Base-by-base conservation (phyloP, 208 protist species). In the Leishmania braziliensis region DNA sequence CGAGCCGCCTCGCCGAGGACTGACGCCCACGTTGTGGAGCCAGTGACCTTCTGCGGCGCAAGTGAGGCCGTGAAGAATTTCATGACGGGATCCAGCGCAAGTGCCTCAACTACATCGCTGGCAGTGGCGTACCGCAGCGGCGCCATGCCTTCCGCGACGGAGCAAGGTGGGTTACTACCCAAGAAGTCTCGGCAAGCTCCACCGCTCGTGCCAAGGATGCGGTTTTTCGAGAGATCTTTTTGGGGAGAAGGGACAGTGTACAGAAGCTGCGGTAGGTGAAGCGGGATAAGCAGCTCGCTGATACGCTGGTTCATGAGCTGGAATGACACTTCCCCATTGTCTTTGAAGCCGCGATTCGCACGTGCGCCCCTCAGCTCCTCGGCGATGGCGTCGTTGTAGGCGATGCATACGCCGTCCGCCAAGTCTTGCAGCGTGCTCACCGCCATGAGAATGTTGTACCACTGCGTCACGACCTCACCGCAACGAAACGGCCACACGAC, bases 381-480 rank as follows among this genome's bases (percentile, higher is more conserved):
- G 9, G 80, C 82, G 54, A 94, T 79, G 6, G 87, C 87, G 74
- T 95, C 93, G 72, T 97, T 97, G 81, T 86, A 91, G 46, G 78
- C 77, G 51, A 95, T 74, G 70, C 85, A 92, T 23, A 89, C 91
- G 53, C 85, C 92, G 78, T 98, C 95, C 26, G 89, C 88, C 66
- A 69, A 85, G 23, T 95, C 86, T 2, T 90, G 75, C 39, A 98
- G 83, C 0, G 86, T 80, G 78, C 83, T 89, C 36, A 95, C 79
- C 18, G 89, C 87, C 43, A 98, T 84, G 3, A 94, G 80, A 18
- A 88, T 78, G 85, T 98, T 98, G 82, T 95, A 97, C 88, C 92
- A 95, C 83, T 98, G 95, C 65, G 94, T 94, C 54, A 92, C 89
- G 46, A 97, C 93, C 78, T 98, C 95, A 20, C 95, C 95, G 36